phyloP scores from a whole-genome alignment of 2,329 filamentous ascomycete species.

The Monosporascus sp. region DNA sequence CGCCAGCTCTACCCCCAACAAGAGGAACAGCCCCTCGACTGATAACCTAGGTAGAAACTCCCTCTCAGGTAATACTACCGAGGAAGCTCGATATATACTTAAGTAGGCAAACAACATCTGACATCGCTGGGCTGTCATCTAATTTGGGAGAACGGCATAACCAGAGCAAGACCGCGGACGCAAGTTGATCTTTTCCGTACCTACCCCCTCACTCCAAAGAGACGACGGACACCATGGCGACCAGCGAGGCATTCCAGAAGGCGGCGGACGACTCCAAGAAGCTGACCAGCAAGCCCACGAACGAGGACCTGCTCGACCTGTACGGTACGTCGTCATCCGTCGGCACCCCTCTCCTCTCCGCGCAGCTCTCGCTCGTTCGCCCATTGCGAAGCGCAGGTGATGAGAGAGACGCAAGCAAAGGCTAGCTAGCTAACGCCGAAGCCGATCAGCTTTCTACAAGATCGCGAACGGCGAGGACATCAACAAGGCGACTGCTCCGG shows the following conservation, averaged over 20 bases:
- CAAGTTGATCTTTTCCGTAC: no score
- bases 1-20: background rate
- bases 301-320: conserved; percentile 60
- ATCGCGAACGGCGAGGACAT: conserved; percentile 53
- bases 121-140: no score
- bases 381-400: no score
- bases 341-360: background rate
- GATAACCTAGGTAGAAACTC: background rate
- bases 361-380: no score
- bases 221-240: background rate
- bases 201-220: no score
- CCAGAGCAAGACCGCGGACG: background rate
- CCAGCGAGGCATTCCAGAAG: conserved; percentile 42
- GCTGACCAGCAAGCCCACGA: conserved; percentile 58
- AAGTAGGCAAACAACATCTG: no score
- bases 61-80: no score
- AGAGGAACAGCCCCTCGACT: background rate
- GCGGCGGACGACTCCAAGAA: conserved; percentile 61
- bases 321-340: conserved; percentile 44
- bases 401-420: conserved; percentile 1
- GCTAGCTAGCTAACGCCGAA: background rate
- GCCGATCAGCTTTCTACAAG: conserved; percentile 51
- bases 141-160: background rate
- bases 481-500: conserved; percentile 49
- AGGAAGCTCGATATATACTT: no score